Percentiles rank a stretch among this genome's conserved stretches.
Evolutionary conservation across 2,329 filamentous ascomycete genomes (phyloP).

Genomic region (Sarocladium oryzae): DNA sequence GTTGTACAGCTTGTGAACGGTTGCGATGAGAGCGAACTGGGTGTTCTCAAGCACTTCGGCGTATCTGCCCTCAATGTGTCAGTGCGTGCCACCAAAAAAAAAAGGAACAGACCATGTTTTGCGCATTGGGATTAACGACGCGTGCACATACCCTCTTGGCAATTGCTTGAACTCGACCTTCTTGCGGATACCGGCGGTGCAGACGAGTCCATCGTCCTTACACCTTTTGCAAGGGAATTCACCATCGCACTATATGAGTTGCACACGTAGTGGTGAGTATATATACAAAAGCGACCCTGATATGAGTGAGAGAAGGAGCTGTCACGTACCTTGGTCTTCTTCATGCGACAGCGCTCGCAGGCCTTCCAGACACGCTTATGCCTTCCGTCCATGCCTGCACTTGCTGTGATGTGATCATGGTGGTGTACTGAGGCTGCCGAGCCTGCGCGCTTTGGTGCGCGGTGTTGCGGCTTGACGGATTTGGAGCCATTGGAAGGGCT

Average conservation of each 20-base stretch:
- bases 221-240: constrained; percentile 62
- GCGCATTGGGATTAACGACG: no score
- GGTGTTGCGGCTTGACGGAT: constrained; percentile 42
- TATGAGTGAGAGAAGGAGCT: no score
- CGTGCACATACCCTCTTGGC: constrained; percentile 50
- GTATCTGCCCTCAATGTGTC: constrained; percentile 36
- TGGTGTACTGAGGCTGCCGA: constrained; percentile 27
- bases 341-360: constrained; percentile 61
- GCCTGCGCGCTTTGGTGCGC: constrained; percentile 44
- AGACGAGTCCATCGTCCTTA: constrained; percentile 58
- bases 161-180: constrained; percentile 65
- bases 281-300: no score
- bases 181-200: constrained; percentile 56
- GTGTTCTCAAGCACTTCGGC: constrained; percentile 61
- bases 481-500: constrained; percentile 36
- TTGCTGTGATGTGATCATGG: constrained; percentile 29
- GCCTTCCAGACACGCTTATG: constrained; percentile 63
- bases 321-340: constrained; percentile 58
- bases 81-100: neutral
- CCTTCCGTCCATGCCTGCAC: constrained; percentile 41
- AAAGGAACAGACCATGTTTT: no score
- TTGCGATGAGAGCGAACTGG: constrained; percentile 57
- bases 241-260: constrained; percentile 52
- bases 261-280: no score
- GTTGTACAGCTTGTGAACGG: constrained; percentile 58